Evolutionary conservation across 352 stramenopile species (phyloP), one percentile per base, ranked within the genome.

Genomic region (Globisporangium canariense): DNA sequence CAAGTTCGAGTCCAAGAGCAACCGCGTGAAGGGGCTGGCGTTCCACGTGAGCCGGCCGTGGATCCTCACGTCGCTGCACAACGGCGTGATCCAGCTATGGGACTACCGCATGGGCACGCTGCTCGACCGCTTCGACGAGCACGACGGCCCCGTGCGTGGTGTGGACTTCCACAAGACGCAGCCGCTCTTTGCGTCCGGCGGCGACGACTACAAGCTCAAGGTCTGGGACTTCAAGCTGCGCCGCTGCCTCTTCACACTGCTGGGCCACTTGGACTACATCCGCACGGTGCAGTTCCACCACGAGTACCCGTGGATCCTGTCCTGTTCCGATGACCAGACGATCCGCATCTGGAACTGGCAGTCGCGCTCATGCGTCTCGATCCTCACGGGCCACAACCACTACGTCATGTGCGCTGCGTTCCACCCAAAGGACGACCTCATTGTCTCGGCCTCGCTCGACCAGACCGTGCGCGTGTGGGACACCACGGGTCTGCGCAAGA

Each of bases 131-230:
- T 99, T 99, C 73, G 97, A 99, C 74, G 98, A 99, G 77, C 97
- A 99, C 85, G 97, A 99, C 67, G 98, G 97, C 0, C 98, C 98
- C 20, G 98, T 99, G 55, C 94, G 98, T 60, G 97, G 97, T 58
- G 97, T 99, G 4, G 97, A 99, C 78, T 99, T 99, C 72, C 97
- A 99, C 83, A 83, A 96, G 57, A 91, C 90, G 30, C 97, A 99
- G 76, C 97, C 97, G 49, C 85, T 99, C 16, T 99, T 99, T 65
- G 97, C 99, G 16, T 99, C 96, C 16, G 98, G 98, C 22, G 97
- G 97, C 28, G 98, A 99, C 74, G 98, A 99, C 79, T 99, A 99
- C 94, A 99, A 99, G 78, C 98, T 99, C 70, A 99, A 99, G 83
- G 97, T 99, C 22, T 99, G 98, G 97, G 97, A 99, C 81, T 99